Percentiles rank a stretch among this genome's conserved stretches.
These are phyloP conservation scores for Ophiosphaerella herpotricha DNA, from an alignment of 2,329 filamentous ascomycete genomes.

Conservation along the genomic window DNA sequence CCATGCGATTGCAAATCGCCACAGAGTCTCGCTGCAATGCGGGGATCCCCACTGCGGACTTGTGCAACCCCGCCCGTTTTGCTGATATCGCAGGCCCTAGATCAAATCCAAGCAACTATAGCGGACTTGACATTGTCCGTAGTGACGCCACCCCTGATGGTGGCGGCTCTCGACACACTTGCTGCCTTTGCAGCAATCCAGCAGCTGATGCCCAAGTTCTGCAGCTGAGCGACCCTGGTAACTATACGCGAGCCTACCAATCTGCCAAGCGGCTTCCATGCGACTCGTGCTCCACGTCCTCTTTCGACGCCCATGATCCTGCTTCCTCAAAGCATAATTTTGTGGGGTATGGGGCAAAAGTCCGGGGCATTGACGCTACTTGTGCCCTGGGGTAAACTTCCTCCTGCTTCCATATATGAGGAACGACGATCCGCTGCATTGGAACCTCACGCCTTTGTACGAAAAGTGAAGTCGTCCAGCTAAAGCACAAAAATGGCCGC, in stretches of 20 bases:
- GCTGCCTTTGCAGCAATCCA: not conserved
- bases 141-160: conserved; percentile 1
- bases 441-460: not conserved
- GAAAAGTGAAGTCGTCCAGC: not conserved
- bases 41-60: not conserved
- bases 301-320: conserved; percentile 4
- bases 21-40: not conserved
- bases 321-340: not conserved
- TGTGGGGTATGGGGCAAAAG: conserved; percentile 27
- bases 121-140: conserved; percentile 17
- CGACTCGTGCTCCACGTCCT: not conserved
- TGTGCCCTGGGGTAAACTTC: conserved; percentile 25
- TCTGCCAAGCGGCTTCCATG: not conserved
- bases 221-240: not conserved
- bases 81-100: no score
- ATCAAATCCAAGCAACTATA: no score
- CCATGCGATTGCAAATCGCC: not conserved
- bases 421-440: not conserved
- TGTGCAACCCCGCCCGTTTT: not conserved
- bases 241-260: not conserved
- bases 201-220: not conserved
- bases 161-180: not conserved
- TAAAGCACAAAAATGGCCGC: conserved; percentile 11
- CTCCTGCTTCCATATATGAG: conserved; percentile 24
- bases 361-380: conserved; percentile 14